A percentile compares a stretch with the other conserved stretches of the same genome.
phyloP scores from a whole-genome alignment of 2,329 filamentous ascomycete species.

The Colletotrichum spaethianum region DNA sequence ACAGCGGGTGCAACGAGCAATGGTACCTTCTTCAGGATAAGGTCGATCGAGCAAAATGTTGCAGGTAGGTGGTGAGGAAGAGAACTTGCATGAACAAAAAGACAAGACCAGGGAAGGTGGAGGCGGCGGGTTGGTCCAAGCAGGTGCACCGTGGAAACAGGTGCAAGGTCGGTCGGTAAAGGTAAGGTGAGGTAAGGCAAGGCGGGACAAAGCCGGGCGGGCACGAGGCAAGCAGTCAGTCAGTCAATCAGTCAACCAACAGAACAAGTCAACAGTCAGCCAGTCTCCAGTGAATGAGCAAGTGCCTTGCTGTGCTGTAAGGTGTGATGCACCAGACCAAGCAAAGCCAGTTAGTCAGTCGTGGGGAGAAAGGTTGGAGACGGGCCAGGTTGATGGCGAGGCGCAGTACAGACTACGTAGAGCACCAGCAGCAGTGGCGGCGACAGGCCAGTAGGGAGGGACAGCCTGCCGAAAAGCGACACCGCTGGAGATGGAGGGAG shows the following conservation, averaged over 20 bases:
- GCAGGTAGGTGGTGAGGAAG: constrained; percentile 30
- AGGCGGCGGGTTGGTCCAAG: constrained; percentile 34
- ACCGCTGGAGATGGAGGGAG: constrained; percentile 12
- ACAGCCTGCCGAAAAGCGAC: neutral
- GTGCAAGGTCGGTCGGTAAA: constrained; percentile 18
- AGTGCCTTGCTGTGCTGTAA: neutral
- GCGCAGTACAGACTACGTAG: constrained; percentile 24
- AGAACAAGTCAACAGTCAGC: constrained; percentile 8
- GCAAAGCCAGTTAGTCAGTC: constrained; percentile 25
- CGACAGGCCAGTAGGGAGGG: constrained; percentile 6
- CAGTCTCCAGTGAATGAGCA: neutral
- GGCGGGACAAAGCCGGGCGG: neutral
- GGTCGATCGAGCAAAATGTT: constrained; percentile 10
- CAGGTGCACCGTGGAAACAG: constrained; percentile 21
- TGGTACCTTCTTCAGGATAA: constrained; percentile 25
- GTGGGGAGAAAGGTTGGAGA: constrained; percentile 28
- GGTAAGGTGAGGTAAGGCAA: constrained; percentile 4
- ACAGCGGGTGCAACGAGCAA: constrained; percentile 31
- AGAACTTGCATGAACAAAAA: constrained; percentile 40
- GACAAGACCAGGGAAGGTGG: constrained; percentile 40
- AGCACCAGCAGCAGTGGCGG: constrained; percentile 18
- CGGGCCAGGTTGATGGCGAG: constrained; percentile 2
- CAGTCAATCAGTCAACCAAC: neutral
- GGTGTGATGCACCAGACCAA: constrained; percentile 2
- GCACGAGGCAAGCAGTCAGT: constrained; percentile 13